Conservation (phyloP, 2,329 filamentous ascomycete species). For the Lasiodiplodia hormozganensis region DNA sequence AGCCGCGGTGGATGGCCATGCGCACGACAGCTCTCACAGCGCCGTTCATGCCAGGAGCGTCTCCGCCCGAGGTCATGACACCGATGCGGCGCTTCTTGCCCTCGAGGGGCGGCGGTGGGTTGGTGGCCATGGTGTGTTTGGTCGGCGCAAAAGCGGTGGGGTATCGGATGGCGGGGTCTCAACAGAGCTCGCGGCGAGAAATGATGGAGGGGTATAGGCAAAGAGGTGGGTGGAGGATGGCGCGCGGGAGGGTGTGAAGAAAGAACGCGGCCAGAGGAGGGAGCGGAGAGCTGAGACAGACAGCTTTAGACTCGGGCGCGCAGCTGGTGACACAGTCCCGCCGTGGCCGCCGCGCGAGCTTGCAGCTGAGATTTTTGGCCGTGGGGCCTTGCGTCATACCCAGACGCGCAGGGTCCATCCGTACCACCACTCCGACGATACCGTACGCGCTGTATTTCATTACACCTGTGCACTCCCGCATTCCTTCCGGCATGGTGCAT, state of each 20-base stretch:
- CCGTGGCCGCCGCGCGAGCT: conserved; percentile 17
- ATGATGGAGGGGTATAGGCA: neutral
- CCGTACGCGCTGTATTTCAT: neutral
- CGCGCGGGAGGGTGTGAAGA: neutral
- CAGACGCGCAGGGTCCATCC: conserved; percentile 1
- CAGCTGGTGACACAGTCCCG: conserved; percentile 16
- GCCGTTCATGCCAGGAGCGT: conserved; percentile 94
- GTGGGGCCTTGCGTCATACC: conserved; percentile 20
- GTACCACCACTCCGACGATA: conserved; percentile 3
- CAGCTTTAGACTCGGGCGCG: conserved; percentile 22
- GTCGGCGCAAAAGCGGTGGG: conserved; percentile 13
- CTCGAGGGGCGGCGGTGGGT: conserved; percentile 44
- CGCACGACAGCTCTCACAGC: conserved; percentile 89
- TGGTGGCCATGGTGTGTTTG: conserved; percentile 34
- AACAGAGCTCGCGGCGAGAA: conserved; percentile 3
- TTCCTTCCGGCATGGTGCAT: neutral
- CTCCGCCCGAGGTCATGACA: conserved; percentile 93
- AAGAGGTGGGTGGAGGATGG: neutral
- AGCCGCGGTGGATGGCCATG: conserved; percentile 80
- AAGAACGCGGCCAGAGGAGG: neutral
- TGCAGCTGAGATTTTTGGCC: conserved; percentile 21
- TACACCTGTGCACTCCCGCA: neutral
- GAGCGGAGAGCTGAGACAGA: conserved; percentile 12
- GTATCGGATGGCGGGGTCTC: conserved; percentile 8
- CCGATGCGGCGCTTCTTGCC: conserved; percentile 72